A percentile compares a stretch with the other conserved stretches of the same genome.
Evolutionary conservation across 257 asterid genomes (phyloP).

Genomic region (Solanum pinnatisectum): DNA sequence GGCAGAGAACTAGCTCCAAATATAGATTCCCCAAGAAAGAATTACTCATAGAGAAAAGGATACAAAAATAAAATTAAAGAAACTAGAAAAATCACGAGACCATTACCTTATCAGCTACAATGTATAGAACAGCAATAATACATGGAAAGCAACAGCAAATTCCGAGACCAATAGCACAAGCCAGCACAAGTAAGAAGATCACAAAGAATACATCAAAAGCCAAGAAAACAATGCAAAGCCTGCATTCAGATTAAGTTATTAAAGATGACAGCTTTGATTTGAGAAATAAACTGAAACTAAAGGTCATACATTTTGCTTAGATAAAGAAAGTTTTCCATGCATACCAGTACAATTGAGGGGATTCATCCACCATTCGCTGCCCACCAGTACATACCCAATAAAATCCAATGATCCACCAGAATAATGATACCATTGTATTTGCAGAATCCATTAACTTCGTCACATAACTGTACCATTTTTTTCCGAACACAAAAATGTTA

Average conservation of each 20-base stretch:
- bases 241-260: not conserved
- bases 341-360: conserved; percentile 9
- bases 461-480: not conserved
- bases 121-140: not conserved
- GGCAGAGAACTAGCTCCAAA: not conserved
- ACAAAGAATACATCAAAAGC: conserved; percentile 3
- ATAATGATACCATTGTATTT: conserved; percentile 5
- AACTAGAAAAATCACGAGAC: not conserved
- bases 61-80: not conserved
- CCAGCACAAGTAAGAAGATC: not conserved
- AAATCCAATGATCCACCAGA: conserved; percentile 15
- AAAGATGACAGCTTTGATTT: not conserved
- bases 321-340: not conserved
- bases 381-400: conserved; percentile 12
- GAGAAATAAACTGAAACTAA: not conserved
- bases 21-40: not conserved
- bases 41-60: not conserved
- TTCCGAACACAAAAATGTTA: not conserved
- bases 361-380: not conserved
- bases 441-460: conserved; percentile 1
- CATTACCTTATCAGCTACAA: not conserved
- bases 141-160: conserved; percentile 3
- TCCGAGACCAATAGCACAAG: not conserved
- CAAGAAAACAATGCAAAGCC: conserved; percentile 5
- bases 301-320: not conserved